A percentile compares a stretch with the other conserved stretches of the same genome.
phyloP scores from a whole-genome alignment of 345 rosid species.

The Linum lewisii region DNA sequence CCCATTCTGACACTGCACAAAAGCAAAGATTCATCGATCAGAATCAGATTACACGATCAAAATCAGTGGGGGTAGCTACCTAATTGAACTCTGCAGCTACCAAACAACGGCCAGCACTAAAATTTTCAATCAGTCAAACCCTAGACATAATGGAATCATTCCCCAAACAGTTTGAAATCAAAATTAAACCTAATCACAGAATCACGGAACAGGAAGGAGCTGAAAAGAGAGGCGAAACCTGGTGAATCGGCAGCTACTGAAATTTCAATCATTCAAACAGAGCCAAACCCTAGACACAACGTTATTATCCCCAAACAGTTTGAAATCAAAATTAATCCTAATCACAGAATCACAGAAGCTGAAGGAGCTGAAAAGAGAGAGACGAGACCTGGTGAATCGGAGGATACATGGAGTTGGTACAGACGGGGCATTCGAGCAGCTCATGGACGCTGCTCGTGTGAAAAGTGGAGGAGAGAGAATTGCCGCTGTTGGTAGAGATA shows the following conservation, averaged over 20 bases:
- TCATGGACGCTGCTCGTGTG: slow-evolving; percentile 93
- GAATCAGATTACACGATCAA: slow-evolving; percentile 5
- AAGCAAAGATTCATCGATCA: background rate
- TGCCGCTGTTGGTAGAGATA: slow-evolving; percentile 8
- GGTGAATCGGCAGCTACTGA: slow-evolving; percentile 99
- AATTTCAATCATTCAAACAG: too few relatives aligned
- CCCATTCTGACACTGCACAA: slow-evolving; percentile 88
- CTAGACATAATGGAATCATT: too few relatives aligned
- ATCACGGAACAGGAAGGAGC: too few relatives aligned
- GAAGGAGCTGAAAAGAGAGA: background rate
- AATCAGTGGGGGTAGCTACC: too few relatives aligned
- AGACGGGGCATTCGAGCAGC: slow-evolving; percentile 95
- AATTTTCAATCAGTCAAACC: too few relatives aligned
- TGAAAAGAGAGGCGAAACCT: slow-evolving; percentile 34
- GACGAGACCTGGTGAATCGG: slow-evolving; percentile 89
- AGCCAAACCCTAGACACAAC: too few relatives aligned
- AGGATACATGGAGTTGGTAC: slow-evolving; percentile 97
- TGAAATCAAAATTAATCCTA: background rate
- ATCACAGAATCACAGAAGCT: background rate
- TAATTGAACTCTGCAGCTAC: too few relatives aligned
- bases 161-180: too few relatives aligned
- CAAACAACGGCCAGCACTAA: too few relatives aligned
- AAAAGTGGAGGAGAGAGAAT: slow-evolving; percentile 12
- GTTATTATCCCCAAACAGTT: too few relatives aligned
- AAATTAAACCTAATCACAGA: too few relatives aligned